phyloP scores from a whole-genome alignment of 192 early-diverging fungal species.

The Ramicandelaber brevisporus region DNA sequence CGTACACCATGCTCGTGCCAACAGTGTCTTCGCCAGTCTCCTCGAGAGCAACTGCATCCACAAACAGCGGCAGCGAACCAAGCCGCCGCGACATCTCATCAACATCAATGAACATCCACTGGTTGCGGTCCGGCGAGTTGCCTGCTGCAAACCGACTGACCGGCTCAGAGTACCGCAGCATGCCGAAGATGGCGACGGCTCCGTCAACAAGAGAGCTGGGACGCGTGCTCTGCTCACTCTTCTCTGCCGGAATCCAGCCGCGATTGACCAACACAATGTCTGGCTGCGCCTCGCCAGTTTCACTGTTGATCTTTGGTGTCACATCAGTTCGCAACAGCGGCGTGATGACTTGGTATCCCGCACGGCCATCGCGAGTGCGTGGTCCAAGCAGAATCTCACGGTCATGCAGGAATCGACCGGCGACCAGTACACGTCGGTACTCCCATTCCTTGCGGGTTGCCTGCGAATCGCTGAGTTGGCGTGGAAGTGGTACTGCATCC shows the following conservation, averaged over 20 bases:
- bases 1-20: constrained; percentile 1
- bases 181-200: too few relatives aligned
- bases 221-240: constrained; percentile 15
- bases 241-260: constrained; percentile 46
- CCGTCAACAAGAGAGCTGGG: too few relatives aligned
- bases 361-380: constrained; percentile 24
- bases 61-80: constrained; percentile 22
- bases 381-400: constrained; percentile 42
- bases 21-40: constrained; percentile 21
- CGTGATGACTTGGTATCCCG: constrained; percentile 31
- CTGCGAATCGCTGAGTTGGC: too few relatives aligned
- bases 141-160: constrained; percentile 21
- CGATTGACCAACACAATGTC: constrained; percentile 52
- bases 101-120: constrained; percentile 50
- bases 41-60: too few relatives aligned
- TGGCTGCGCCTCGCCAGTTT: too few relatives aligned
- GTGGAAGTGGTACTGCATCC: too few relatives aligned
- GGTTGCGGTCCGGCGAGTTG: constrained; percentile 24
- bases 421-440: constrained; percentile 30
- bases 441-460: constrained; percentile 27
- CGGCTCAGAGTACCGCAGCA: constrained; percentile 4
- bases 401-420: constrained; percentile 27
- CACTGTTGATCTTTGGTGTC: constrained; percentile 2
- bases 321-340: constrained; percentile 28
- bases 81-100: constrained; percentile 30